phyloP scores from a whole-genome alignment of 805 yeast genomes.

The Schwanniomyces vanrijiae region DNA sequence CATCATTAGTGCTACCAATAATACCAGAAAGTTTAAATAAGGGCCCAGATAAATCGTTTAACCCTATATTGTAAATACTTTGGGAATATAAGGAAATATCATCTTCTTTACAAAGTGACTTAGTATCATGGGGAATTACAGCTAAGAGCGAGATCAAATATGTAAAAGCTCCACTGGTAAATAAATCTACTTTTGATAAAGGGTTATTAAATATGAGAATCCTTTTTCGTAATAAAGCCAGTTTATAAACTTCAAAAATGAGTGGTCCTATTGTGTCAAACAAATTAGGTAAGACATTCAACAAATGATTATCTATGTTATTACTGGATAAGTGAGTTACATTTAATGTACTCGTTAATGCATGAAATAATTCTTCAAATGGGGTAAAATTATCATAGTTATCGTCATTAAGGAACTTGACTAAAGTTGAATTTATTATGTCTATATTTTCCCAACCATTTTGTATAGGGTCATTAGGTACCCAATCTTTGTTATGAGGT shows the following conservation, averaged over 20 bases:
- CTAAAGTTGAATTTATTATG: constrained; percentile 24
- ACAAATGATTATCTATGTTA: constrained; percentile 37
- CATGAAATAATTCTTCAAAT: constrained; percentile 16
- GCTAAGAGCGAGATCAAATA: constrained; percentile 63
- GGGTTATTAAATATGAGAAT: constrained; percentile 46
- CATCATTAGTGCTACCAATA: constrained; percentile 68
- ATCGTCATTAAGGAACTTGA: constrained; percentile 16
- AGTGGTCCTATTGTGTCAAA: constrained; percentile 62
- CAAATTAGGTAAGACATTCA: constrained; percentile 42
- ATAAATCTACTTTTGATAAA: constrained; percentile 18
- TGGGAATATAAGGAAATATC: constrained; percentile 26
- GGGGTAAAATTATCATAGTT: constrained; percentile 15
- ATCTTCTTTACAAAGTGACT: constrained; percentile 15
- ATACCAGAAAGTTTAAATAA: constrained; percentile 32
- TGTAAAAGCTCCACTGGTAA: constrained; percentile 43
- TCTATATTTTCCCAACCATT: constrained; percentile 41
- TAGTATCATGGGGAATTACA: constrained; percentile 58
- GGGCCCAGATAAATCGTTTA: constrained; percentile 46
- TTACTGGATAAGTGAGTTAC: constrained; percentile 3
- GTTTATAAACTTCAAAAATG: constrained; percentile 63
- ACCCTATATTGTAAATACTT: constrained; percentile 64
- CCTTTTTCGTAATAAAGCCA: constrained; percentile 56
- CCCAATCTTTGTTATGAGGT: constrained; percentile 28
- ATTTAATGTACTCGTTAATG: constrained; percentile 9
- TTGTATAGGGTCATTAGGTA: constrained; percentile 33